Evolutionary conservation across 129 eudicot genomes (phyloP).

Genomic region (Tanacetum coccineum): DNA sequence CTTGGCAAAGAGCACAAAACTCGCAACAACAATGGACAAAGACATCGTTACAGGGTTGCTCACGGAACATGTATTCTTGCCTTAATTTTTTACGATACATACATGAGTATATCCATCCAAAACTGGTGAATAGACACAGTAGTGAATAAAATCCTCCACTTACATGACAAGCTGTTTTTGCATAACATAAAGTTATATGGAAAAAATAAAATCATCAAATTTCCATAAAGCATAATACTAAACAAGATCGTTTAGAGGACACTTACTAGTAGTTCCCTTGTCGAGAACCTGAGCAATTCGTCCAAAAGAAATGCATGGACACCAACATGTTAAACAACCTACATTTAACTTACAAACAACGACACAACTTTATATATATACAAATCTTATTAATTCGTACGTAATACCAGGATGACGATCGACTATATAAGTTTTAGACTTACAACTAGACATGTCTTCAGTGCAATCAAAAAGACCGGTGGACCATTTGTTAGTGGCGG

Average conservation of each 20-base stretch:
- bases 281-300: constrained; percentile 55
- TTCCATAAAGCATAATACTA: no score
- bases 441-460: constrained; percentile 45
- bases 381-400: background rate
- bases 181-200: no score
- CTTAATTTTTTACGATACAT: constrained; percentile 57
- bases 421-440: constrained; percentile 11
- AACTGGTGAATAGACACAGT: constrained; percentile 33
- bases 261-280: constrained; percentile 57
- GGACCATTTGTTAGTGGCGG: constrained; percentile 30
- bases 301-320: constrained; percentile 67
- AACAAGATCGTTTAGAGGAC: no score
- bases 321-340: constrained; percentile 62
- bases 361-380: no score
- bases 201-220: no score
- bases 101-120: constrained; percentile 39
- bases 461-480: constrained; percentile 49
- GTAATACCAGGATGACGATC: no score
- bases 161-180: constrained; percentile 53
- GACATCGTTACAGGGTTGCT: constrained; percentile 45
- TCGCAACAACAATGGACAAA: constrained; percentile 55
- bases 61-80: constrained; percentile 35
- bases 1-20: constrained; percentile 55
- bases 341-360: background rate
- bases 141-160: constrained; percentile 44